Evolutionary conservation across 805 yeast genomes (phyloP), one percentile per base, ranked within the genome.

Genomic region (Kuraishia piskuri): DNA sequence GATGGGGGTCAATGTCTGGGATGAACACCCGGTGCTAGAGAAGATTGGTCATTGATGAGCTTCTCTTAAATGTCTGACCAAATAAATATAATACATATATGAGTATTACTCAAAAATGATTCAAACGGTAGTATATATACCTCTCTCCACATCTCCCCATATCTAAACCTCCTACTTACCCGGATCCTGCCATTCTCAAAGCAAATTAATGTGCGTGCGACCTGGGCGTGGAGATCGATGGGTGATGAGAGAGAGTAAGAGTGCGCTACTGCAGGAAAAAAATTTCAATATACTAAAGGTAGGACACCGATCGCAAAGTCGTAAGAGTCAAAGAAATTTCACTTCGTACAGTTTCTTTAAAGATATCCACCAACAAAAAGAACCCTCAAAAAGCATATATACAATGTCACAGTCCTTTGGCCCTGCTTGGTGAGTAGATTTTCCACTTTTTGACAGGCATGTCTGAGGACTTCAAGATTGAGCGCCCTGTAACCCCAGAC

Each of bases 371-470:
- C 26, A 20, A 7, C 8, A 31, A 31, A 31, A 12, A 14, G 3
- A 49, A 20, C 52, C 19, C n/a, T 25, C 23, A 17, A 37, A 22
- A 50, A n/a, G 37, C 20, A 20, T 22, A 25, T 22, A 22, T 17
- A 22, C 36, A 24, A 63, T 68, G 71, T 62, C 71, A 31, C 68
- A 66, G 57, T 60, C 68, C 23, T 66, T 66, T 40, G 68, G 66
- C 51, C 68, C 69, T 20, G 54, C 65, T 20, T 67, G 71, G 68
- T 61, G 56, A 24, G 63, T 57, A 20, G 51, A 6, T 14, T 36
- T 26, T 44, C 19, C 44, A 31, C 22, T 23, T 40, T 52, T 19
- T 40, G 8, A n/a, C 46, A 46, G 23, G 4, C 19, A 37, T 20
- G 40, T 31, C 17, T n/a, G n/a, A 12, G 14, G 17, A 10, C 7